These are phyloP conservation scores for Adiantum capillusveneris DNA, from an alignment of 75 land plant species.

Conservation along the genomic window DNA sequence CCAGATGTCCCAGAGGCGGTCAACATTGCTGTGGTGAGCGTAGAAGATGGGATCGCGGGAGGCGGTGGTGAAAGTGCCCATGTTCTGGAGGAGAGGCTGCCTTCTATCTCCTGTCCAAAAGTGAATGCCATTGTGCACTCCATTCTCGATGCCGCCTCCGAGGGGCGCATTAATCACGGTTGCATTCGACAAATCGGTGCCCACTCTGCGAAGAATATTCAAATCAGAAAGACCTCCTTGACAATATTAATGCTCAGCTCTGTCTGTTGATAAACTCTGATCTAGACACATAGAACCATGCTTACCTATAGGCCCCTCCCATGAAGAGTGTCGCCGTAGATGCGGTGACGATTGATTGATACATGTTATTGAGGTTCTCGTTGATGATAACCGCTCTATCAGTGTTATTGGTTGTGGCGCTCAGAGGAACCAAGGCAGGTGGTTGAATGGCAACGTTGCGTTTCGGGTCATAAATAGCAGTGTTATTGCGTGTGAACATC, in stretches of 20 bases:
- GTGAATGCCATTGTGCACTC: too few relatives aligned
- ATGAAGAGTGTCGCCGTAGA: conserved; percentile 17
- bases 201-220: too few relatives aligned
- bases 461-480: conserved; percentile 13
- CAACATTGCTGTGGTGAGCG: conserved; percentile 13
- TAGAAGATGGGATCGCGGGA: too few relatives aligned
- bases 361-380: conserved; percentile 14
- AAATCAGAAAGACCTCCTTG: too few relatives aligned
- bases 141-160: neutral
- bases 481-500: neutral
- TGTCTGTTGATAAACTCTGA: too few relatives aligned
- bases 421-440: conserved; percentile 9
- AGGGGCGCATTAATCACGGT: neutral
- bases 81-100: conserved; percentile 3
- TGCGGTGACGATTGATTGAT: conserved; percentile 25
- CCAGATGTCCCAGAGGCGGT: conserved; percentile 11
- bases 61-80: conserved; percentile 13
- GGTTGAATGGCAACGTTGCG: conserved; percentile 19
- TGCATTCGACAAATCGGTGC: conserved; percentile 1
- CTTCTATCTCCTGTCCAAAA: conserved; percentile 6
- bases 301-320: conserved; percentile 8
- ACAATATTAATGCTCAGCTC: too few relatives aligned
- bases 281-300: too few relatives aligned
- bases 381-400: neutral
- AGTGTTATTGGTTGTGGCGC: neutral